Conservation (phyloP, 179 eudicot species). For the Spergularia azorica region DNA sequence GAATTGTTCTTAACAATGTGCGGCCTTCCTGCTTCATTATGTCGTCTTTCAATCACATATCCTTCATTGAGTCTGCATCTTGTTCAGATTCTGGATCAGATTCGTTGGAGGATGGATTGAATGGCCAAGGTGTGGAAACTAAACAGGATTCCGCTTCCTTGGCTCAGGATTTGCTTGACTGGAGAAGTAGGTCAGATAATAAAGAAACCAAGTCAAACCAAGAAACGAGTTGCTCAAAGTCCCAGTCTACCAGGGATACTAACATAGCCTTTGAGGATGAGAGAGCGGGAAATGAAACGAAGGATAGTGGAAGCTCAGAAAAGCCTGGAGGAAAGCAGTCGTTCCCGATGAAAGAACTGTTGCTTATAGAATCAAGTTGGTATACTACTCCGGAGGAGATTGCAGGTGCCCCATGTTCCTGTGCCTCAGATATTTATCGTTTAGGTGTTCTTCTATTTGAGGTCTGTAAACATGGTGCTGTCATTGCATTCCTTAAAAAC, state of each 20-base stretch:
- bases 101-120: slow-evolving; percentile 64
- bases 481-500: slow-evolving; percentile 20
- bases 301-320: slow-evolving; percentile 39
- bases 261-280: slow-evolving; percentile 23
- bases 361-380: slow-evolving; percentile 90
- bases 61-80: slow-evolving; percentile 92
- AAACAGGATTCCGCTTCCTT: slow-evolving; percentile 41
- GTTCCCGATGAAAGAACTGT: slow-evolving; percentile 87
- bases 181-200: slow-evolving; percentile 25
- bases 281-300: slow-evolving; percentile 27
- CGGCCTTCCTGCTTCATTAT: slow-evolving; percentile 91
- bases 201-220: slow-evolving; percentile 30
- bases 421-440: slow-evolving; percentile 90
- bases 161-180: slow-evolving; percentile 30
- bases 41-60: slow-evolving; percentile 84
- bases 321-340: slow-evolving; percentile 57
- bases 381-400: slow-evolving; percentile 90
- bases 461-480: slow-evolving; percentile 48
- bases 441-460: slow-evolving; percentile 97
- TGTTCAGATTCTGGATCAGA: slow-evolving; percentile 89
- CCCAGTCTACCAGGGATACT: slow-evolving; percentile 36
- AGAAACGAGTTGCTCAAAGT: slow-evolving; percentile 51
- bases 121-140: slow-evolving; percentile 44
- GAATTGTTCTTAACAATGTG: slow-evolving; percentile 80
- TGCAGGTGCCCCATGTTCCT: slow-evolving; percentile 74